These are phyloP conservation scores for Penicillium paneum DNA, from an alignment of 2,329 filamentous ascomycete species.

Conservation along the genomic window DNA sequence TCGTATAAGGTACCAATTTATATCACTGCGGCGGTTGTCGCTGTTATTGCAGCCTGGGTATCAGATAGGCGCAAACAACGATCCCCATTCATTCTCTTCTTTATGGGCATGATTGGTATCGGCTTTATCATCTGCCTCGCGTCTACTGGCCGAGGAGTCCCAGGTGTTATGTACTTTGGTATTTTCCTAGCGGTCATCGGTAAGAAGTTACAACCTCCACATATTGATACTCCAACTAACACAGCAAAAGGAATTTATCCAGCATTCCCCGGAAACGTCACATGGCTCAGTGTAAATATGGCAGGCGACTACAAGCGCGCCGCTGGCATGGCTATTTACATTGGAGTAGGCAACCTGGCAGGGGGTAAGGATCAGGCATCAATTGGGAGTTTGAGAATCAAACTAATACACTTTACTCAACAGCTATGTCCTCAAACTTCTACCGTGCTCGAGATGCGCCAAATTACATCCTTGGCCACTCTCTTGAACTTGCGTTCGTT, in stretches of 20 bases:
- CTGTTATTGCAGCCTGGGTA: constrained; percentile 50
- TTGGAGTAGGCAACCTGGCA: constrained; percentile 56
- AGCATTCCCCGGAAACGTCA: constrained; percentile 47
- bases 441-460: constrained; percentile 56
- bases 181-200: constrained; percentile 49
- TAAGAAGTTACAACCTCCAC: constrained; percentile 11
- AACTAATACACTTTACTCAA: background rate
- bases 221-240: background rate
- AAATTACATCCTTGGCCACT: constrained; percentile 51
- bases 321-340: constrained; percentile 63
- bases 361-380: constrained; percentile 28
- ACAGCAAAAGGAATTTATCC: constrained; percentile 42
- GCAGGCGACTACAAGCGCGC: constrained; percentile 56
- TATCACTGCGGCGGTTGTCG: constrained; percentile 38
- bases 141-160: constrained; percentile 32
- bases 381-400: background rate
- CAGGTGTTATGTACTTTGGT: constrained; percentile 48
- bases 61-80: constrained; percentile 55
- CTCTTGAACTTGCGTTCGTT: constrained; percentile 52
- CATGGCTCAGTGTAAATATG: constrained; percentile 60
- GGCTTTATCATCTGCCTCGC: constrained; percentile 55
- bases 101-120: constrained; percentile 53
- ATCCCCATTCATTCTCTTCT: constrained; percentile 55
- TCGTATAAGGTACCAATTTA: constrained; percentile 36
- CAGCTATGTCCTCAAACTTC: constrained; percentile 69